Evolutionary conservation across 169 alveolate species (phyloP), one percentile per base, ranked within the genome.

Genomic region (Cryptosporidium ubiquitum): DNA sequence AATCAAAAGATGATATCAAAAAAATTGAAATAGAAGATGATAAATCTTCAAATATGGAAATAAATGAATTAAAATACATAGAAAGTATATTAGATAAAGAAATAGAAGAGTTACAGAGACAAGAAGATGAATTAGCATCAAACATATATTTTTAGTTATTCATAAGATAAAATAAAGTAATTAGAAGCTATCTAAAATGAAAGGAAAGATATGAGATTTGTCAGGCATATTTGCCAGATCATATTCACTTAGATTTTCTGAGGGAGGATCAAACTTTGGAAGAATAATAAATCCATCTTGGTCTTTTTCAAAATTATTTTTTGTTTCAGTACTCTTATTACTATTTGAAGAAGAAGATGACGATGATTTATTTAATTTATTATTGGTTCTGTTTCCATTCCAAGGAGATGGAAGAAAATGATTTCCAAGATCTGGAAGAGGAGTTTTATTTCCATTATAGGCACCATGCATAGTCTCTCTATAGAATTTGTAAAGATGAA

Each of bases 381-480:
- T 55, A 3, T 49, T 6, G 18, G n/a, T 12, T 44, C 66, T 79
- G 20, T 37, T 79, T 79, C 20, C 55, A 20, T 4, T 29, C 89
- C 89, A 79, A 39, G 89, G 89, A 5, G 89, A 79, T 26, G 89
- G 89, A 18, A 60, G 18, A 33, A 60, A 58, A 29, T 44, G 31
- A 39, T 40, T 42, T 12, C 89, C 89, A 39, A 79, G 39, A 20
- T 79, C 89, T 12, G 89, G 89, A 10, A 79, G 68, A n/a, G 89
- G 89, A 3, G 89, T 79, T 12, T 79, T 79, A 29, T 79, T 60
- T 0, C 89, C 89, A 44, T 79, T 79, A 49, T 79, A 61, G 10
- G 74, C 74, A n/a, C 79, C 89, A 42, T 79, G 89, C 75, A 79
- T 61, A 4, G 89, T 79, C 39, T 79, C 89, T 40, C 89, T 79